These are phyloP conservation scores for Populus euphratica DNA, from an alignment of 345 rosid species.

Conservation along the genomic window DNA sequence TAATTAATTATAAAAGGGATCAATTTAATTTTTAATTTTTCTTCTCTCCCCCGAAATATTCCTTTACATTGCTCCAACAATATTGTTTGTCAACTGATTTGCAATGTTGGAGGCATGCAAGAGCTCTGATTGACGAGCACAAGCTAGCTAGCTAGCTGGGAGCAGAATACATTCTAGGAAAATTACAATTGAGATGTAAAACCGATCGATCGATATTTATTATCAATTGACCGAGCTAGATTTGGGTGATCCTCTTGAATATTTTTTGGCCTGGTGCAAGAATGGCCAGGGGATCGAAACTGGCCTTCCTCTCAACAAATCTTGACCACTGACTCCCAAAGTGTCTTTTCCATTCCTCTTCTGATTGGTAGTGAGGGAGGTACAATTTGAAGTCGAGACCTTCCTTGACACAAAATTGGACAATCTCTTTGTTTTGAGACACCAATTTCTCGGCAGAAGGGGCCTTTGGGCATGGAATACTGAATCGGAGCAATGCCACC, in stretches of 20 bases:
- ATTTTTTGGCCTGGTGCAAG: slow-evolving; percentile 94
- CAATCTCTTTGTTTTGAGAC: slow-evolving; percentile 58
- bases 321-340: slow-evolving; percentile 72
- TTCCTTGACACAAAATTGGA: slow-evolving; percentile 43
- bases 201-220: not conserved
- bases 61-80: slow-evolving; percentile 22
- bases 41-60: not conserved
- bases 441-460: slow-evolving; percentile 48
- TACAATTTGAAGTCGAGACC: slow-evolving; percentile 76
- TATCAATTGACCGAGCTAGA: slow-evolving; percentile 8
- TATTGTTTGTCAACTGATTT: slow-evolving; percentile 8
- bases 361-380: slow-evolving; percentile 77
- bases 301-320: slow-evolving; percentile 60
- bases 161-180: not conserved
- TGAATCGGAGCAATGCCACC: slow-evolving; percentile 76
- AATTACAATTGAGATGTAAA: not conserved
- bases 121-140: slow-evolving; percentile 8
- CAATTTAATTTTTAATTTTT: not conserved
- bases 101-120: not conserved
- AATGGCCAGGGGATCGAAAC: slow-evolving; percentile 75
- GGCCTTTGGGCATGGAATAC: slow-evolving; percentile 33
- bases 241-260: slow-evolving; percentile 43
- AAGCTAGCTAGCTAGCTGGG: not conserved
- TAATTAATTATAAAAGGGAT: not conserved
- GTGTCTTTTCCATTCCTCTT: slow-evolving; percentile 76